Percentiles rank a stretch among this genome's conserved stretches.
Conservation (phyloP, 352 stramenopile species). For the Globisporangium spiculum region DNA sequence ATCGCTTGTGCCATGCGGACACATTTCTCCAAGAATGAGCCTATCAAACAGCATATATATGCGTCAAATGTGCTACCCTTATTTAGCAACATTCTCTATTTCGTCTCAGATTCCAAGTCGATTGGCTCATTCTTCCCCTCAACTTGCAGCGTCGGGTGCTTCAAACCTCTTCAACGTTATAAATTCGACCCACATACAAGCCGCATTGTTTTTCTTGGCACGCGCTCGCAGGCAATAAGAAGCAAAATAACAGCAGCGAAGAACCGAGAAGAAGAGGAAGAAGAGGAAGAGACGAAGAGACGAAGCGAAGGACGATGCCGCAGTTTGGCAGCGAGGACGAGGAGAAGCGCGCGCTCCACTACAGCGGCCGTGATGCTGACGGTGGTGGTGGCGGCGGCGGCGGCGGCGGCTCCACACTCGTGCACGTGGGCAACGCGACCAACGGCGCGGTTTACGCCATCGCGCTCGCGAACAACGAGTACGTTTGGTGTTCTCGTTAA, state of each 20-base stretch:
- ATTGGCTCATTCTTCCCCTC: background rate
- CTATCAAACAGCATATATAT: constrained; percentile 3
- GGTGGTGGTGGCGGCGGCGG: background rate
- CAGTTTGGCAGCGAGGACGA: constrained; percentile 23
- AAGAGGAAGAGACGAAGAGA: background rate
- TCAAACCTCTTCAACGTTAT: constrained; percentile 7
- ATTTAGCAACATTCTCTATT: constrained; percentile 7
- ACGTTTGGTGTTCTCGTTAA: constrained; percentile 15
- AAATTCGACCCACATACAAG: background rate
- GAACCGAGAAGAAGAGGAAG: background rate
- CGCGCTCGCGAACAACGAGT: constrained; percentile 48
- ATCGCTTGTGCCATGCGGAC: background rate
- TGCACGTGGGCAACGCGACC: constrained; percentile 49
- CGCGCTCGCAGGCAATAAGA: background rate
- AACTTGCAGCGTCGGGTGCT: background rate
- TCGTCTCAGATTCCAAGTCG: background rate
- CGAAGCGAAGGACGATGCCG: constrained; percentile 13
- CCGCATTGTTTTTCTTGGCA: background rate
- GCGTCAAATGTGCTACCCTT: constrained; percentile 1
- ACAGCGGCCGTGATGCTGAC: background rate
- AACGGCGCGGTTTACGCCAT: constrained; percentile 38
- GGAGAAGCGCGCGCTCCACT: constrained; percentile 12
- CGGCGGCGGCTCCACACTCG: constrained; percentile 17
- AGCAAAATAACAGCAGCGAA: background rate
- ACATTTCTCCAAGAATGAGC: background rate